These are phyloP conservation scores for Pseudonitzschia pungens DNA, from an alignment of 108 stramenopile species.

Conservation along the genomic window DNA sequence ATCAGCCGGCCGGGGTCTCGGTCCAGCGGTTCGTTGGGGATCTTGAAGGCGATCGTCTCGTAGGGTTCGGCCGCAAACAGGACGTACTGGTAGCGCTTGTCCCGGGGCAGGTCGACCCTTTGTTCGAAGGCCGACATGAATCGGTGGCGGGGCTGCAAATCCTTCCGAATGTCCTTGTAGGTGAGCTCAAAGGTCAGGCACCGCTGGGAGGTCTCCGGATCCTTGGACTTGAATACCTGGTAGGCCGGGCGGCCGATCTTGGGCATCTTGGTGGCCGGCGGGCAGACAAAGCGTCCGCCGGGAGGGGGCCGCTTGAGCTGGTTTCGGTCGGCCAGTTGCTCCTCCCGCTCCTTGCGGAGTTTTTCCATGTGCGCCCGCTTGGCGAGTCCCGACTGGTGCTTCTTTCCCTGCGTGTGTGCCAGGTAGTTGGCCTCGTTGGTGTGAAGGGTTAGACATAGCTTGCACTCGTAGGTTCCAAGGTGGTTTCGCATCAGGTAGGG, in stretches of 20 bases:
- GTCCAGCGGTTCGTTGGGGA: constrained; percentile 96
- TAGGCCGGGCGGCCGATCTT: constrained; percentile 98
- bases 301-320: constrained; percentile 12
- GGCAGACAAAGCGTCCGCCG: constrained; percentile 75
- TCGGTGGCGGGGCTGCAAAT: constrained; percentile 95
- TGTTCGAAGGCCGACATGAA: constrained; percentile 99
- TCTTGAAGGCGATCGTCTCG: constrained; percentile 98
- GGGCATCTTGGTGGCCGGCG: constrained; percentile 55
- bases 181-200: constrained; percentile 94
- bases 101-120: constrained; percentile 92
- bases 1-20: constrained; percentile 90
- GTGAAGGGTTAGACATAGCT: constrained; percentile 97
- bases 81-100: constrained; percentile 94
- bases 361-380: constrained; percentile 89
- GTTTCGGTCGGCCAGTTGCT: constrained; percentile 8
- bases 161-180: constrained; percentile 94
- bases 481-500: constrained; percentile 99
- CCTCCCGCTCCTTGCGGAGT: constrained; percentile 51
- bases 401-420: constrained; percentile 99
- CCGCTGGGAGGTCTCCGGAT: constrained; percentile 85
- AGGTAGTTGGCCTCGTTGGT: constrained; percentile 98
- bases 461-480: constrained; percentile 98
- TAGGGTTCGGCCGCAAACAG: constrained; percentile 99
- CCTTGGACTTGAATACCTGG: constrained; percentile 93
- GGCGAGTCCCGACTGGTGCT: constrained; percentile 96